These are phyloP conservation scores for Peribolospora baueri DNA, from an alignment of 768 basidiomycete species.

Conservation along the genomic window DNA sequence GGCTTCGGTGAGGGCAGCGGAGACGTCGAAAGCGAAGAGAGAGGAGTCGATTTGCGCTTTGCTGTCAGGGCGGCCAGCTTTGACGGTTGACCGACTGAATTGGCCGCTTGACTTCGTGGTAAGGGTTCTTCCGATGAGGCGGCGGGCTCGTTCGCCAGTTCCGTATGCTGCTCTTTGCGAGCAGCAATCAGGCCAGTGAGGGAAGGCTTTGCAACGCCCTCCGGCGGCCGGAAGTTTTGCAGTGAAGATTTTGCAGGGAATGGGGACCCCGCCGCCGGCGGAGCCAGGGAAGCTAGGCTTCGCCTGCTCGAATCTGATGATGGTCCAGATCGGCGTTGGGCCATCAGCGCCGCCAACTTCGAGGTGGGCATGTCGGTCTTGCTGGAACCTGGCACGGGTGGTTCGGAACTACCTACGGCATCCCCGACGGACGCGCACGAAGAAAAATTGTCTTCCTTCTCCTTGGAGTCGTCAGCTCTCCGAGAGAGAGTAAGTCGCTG, in stretches of 20 bases:
- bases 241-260: background rate
- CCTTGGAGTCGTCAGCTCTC: too few relatives aligned
- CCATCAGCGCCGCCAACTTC: too few relatives aligned
- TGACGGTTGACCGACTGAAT: conserved; percentile 14
- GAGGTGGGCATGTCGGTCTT: too few relatives aligned
- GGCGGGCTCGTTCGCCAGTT: background rate
- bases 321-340: too few relatives aligned
- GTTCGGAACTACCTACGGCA: too few relatives aligned
- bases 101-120: background rate
- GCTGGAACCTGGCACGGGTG: too few relatives aligned
- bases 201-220: conserved; percentile 2
- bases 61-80: conserved; percentile 20
- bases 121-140: too few relatives aligned
- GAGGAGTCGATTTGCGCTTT: conserved; percentile 10
- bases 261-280: background rate
- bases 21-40: conserved; percentile 5
- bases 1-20: background rate
- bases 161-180: conserved; percentile 3
- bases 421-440: too few relatives aligned
- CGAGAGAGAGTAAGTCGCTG: too few relatives aligned
- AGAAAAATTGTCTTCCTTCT: too few relatives aligned
- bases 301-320: too few relatives aligned
- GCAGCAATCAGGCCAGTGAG: conserved; percentile 8
- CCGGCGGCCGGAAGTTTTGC: background rate
- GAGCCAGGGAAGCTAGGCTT: too few relatives aligned